Conservation (phyloP, 306 rosid genomes). For the Rosa chinensis region DNA sequence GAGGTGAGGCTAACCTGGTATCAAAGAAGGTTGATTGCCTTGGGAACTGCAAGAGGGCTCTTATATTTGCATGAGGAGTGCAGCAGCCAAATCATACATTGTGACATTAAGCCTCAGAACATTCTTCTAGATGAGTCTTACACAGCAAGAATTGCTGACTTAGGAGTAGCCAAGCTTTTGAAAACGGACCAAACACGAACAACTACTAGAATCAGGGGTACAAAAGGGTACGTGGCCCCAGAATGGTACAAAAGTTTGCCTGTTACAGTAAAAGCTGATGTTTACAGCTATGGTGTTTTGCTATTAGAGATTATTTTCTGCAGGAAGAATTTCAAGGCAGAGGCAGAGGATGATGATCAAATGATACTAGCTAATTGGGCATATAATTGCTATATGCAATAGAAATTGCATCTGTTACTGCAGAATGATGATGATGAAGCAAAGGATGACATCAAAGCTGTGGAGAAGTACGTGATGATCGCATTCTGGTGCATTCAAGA, state of each 20-base stretch:
- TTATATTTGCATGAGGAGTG: slow-evolving; percentile 41
- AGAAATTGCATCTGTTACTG: not conserved
- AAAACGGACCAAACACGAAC: slow-evolving; percentile 20
- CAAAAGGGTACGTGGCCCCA: slow-evolving; percentile 19
- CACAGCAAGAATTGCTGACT: slow-evolving; percentile 29
- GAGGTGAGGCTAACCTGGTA: slow-evolving; percentile 19
- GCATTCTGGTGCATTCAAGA: slow-evolving; percentile 34
- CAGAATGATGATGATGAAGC: slow-evolving; percentile 14
- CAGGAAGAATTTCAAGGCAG: not conserved
- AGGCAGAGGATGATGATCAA: not conserved
- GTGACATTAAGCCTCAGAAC: slow-evolving; percentile 45
- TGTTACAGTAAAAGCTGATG: slow-evolving; percentile 5
- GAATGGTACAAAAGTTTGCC: slow-evolving; percentile 21
- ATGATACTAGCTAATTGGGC: slow-evolving; percentile 30
- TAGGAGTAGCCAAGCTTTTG: slow-evolving; percentile 41
- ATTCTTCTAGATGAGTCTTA: slow-evolving; percentile 24
- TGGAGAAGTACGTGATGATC: slow-evolving; percentile 15
- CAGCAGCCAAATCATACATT: slow-evolving; percentile 31
- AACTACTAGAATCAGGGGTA: slow-evolving; percentile 12
- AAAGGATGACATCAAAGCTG: not conserved
- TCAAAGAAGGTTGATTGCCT: slow-evolving; percentile 12
- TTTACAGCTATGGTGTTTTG: slow-evolving; percentile 19
- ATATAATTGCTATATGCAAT: slow-evolving; percentile 3
- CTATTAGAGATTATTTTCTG: slow-evolving; percentile 9
- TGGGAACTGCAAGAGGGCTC: slow-evolving; percentile 30